These are phyloP conservation scores for Termitomyces eurrhizus DNA, from an alignment of 768 basidiomycete species.

Conservation along the genomic window DNA sequence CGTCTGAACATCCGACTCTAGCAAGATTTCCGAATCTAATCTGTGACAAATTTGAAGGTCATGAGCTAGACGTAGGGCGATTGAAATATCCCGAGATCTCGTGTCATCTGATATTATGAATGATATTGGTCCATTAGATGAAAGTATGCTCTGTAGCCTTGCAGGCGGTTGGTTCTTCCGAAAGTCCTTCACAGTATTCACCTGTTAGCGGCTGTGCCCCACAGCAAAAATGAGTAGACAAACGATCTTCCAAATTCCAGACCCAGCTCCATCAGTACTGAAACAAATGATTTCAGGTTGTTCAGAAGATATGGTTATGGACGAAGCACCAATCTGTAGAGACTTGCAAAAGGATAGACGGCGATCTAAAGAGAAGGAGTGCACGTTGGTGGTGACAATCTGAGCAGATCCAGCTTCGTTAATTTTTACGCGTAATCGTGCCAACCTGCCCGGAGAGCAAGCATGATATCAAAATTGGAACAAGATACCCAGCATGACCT, in stretches of 20 bases:
- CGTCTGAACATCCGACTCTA: constrained; percentile 32
- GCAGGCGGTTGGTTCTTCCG: constrained; percentile 33
- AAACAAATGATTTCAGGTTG: constrained; percentile 13
- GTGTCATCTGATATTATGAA: constrained; percentile 48
- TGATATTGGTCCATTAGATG: constrained; percentile 45
- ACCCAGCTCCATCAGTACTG: background rate
- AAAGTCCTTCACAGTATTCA: background rate
- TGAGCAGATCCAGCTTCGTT: constrained; percentile 12
- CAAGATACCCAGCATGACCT: background rate
- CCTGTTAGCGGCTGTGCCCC: background rate
- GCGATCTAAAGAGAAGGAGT: constrained; percentile 25
- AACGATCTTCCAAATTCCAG: constrained; percentile 5
- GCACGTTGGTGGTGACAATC: constrained; percentile 27
- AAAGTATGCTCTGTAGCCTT: constrained; percentile 65
- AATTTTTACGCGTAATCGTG: constrained; percentile 28
- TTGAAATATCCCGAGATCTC: constrained; percentile 34
- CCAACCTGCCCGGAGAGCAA: constrained; percentile 27
- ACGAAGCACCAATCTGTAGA: constrained; percentile 16
- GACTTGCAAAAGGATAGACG: constrained; percentile 14
- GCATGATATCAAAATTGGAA: background rate
- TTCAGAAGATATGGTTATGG: constrained; percentile 8
- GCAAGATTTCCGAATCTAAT: constrained; percentile 61
- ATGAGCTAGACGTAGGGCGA: constrained; percentile 66
- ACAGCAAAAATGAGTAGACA: background rate
- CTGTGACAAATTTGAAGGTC: constrained; percentile 64